Percentiles rank a stretch among this genome's conserved stretches.
These are phyloP conservation scores for Ceratobasidium sp. DNA, from an alignment of 1,284 basidiomycete genomes.

Conservation along the genomic window DNA sequence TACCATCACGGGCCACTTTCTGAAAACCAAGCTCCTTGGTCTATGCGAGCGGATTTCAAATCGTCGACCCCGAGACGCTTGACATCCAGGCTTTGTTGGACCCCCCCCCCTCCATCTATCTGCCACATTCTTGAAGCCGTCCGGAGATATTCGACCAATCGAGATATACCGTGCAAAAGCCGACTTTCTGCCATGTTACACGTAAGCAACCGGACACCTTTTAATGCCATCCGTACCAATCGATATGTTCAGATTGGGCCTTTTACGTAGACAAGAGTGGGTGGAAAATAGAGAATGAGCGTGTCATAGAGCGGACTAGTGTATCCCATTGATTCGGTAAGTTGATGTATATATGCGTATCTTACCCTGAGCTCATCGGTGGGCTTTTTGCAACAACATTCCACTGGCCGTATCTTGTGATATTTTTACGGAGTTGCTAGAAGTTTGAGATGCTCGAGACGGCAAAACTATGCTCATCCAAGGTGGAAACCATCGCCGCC, in stretches of 20 bases:
- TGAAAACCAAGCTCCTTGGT: conserved; percentile 98
- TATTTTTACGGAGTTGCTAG: conserved; percentile 75
- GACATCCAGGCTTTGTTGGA: conserved; percentile 99
- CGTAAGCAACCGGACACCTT: conserved; percentile 58
- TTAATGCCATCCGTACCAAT: conserved; percentile 24
- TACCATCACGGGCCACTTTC: conserved; percentile 96
- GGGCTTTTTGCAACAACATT: conserved; percentile 66
- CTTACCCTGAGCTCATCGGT: not conserved
- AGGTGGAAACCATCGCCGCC: conserved; percentile 83
- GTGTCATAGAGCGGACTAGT: conserved; percentile 98
- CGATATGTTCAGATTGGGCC: conserved; percentile 79
- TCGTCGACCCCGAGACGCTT: conserved; percentile 96
- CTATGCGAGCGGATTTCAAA: conserved; percentile 97
- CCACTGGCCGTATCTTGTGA: conserved; percentile 95
- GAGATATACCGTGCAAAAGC: conserved; percentile 97
- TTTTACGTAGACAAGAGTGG: conserved; percentile 99
- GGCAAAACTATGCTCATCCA: conserved; percentile 93
- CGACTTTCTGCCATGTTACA: conserved; percentile 97
- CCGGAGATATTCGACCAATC: conserved; percentile 89
- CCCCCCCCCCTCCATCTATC: conserved; percentile 85
- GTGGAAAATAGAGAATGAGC: conserved; percentile 86
- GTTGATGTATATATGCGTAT: conserved; percentile 46
- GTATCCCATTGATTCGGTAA: conserved; percentile 90
- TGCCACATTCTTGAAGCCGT: conserved; percentile 91
- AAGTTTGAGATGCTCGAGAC: conserved; percentile 94